A percentile compares a stretch with the other conserved stretches of the same genome.
These are phyloP conservation scores for Delitschia confertaspora DNA, from an alignment of 495 filamentous ascomycete species.

Conservation along the genomic window DNA sequence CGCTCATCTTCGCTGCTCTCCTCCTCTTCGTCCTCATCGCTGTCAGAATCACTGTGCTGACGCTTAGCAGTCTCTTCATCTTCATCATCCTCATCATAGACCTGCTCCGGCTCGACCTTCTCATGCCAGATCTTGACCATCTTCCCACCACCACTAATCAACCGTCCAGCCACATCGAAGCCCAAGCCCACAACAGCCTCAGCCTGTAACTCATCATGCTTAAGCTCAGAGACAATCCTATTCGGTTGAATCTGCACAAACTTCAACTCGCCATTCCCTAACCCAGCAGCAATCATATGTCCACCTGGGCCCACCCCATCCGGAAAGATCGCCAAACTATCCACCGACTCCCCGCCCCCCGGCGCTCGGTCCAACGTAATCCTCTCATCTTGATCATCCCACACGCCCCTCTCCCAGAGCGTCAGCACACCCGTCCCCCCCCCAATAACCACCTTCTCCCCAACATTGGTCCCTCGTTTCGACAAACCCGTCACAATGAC, in stretches of 20 bases:
- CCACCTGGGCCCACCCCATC: slow-evolving; percentile 51
- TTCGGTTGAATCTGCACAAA: slow-evolving; percentile 51
- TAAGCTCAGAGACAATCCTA: slow-evolving; percentile 50
- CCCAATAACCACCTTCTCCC: slow-evolving; percentile 71
- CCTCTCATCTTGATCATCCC: slow-evolving; percentile 90
- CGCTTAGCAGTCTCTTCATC: slow-evolving; percentile 12
- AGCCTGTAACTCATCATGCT: slow-evolving; percentile 78
- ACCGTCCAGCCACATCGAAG: slow-evolving; percentile 72
- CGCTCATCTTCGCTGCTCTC: slow-evolving; percentile 37
- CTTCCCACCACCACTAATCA: slow-evolving; percentile 79
- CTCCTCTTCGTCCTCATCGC: slow-evolving; percentile 36
- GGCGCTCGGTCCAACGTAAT: slow-evolving; percentile 55
- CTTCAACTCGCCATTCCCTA: slow-evolving; percentile 59
- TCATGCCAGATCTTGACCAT: slow-evolving; percentile 81
- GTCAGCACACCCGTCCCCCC: slow-evolving; percentile 72
- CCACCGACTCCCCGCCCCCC: slow-evolving; percentile 59
- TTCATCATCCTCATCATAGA: slow-evolving; percentile 38
- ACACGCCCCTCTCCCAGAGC: slow-evolving; percentile 84
- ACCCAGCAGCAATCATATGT: slow-evolving; percentile 63
- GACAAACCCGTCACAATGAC: slow-evolving; percentile 60
- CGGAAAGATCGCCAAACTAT: slow-evolving; percentile 58
- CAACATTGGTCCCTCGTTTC: slow-evolving; percentile 52
- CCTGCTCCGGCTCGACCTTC: slow-evolving; percentile 39
- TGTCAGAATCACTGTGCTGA: slow-evolving; percentile 31
- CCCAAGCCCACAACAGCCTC: slow-evolving; percentile 70